Evolutionary conservation across 345 rosid species (phyloP), one percentile per base, ranked within the genome.

Genomic region (Reutealis trisperma): DNA sequence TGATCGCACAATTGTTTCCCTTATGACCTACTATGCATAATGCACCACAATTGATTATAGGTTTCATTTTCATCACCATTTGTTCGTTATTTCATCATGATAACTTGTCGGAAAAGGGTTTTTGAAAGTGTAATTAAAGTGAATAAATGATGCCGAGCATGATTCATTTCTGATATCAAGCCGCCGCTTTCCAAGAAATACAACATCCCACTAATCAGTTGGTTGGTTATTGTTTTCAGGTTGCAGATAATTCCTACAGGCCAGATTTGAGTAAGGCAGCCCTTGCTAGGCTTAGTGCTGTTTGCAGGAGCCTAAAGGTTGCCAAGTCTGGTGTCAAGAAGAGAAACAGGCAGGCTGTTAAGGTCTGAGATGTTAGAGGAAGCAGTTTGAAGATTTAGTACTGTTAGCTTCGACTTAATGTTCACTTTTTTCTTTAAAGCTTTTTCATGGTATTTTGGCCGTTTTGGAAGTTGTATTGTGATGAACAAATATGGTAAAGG

Each of bases 251-350:
- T 89, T 84, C 87, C 84, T 93, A 93, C 93, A 87, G 94, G 82
- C 96, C 97, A 16, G 98, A 95, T 86, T 82, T 95, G 74, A 91
- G 88, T 87, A 87, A 88, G 18, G 95, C 94, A 0, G 93, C 98
- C 57, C 97, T 95, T 63, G 91, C 98, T 68, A 88, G 94, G 82
- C 85, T 95, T 80, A 89, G 93, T 55, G 92, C 75, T 8, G 90
- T 93, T 37, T 85, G 89, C 86, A 85, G 85, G 84, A 88, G 99
- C 81, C 84, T 93, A 44, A 90, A 87, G 89, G 89, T 92, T 78
- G 84, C 97, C 11, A 95, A 90, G 80, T 93, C 99, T 37, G 99
- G 99, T 84, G 90, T 79, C 78, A 95, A 93, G 91, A 90, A 91
- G 94, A 90, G 83, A 85, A 93, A 86, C 87, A 91, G 98, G 72